Evolutionary conservation across 306 rosid genomes (phyloP), one percentile per base, ranked within the genome.

Genomic region (Vigna reflexopilosa): DNA sequence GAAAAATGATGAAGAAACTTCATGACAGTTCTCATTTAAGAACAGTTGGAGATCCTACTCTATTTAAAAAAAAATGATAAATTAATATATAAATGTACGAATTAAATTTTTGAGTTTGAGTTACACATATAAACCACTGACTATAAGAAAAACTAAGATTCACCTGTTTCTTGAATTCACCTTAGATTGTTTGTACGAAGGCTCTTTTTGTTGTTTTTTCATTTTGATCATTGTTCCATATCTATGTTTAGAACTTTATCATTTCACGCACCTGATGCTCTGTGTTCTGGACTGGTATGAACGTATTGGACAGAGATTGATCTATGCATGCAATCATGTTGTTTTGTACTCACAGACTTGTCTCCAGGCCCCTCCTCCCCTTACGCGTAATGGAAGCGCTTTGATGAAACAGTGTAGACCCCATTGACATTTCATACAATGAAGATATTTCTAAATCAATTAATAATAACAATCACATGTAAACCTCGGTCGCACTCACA

Each of bases 261-360:
- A 28, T 59, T 59, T 28, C 16, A 14, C 19, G 47, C 16, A 62
- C 47, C 20, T 9, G 68, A 62, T 32, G 68, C 24, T 17, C 8
- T 32, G 24, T 16, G 68, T 62, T 62, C n/a, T 62, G 47, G 20
- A 30, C 68, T 32, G 47, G 6, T 61, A 58, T 24, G 64, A 26
- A 26, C 42, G 11, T 15, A 6, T 30, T 30, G 40, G 16, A 59
- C 4, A 14, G 67, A 47, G 32, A 55, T 5, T 56, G 64, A 62
- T 16, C 14, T 28, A 62, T 62, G 22, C 67, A 32, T 62, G 66
- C 66, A 58, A 58, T 58, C 34, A 58, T 26, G 67, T 22, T 32
- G 6, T 15, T 30, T 62, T 62, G 22, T 22, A 32, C 47, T 62
- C 47, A 62, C 68, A 62, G 7, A 62, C 24, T 15, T 62, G 68